Conservation (phyloP, 257 asterid genomes). For the Osmanthus fragrans region DNA sequence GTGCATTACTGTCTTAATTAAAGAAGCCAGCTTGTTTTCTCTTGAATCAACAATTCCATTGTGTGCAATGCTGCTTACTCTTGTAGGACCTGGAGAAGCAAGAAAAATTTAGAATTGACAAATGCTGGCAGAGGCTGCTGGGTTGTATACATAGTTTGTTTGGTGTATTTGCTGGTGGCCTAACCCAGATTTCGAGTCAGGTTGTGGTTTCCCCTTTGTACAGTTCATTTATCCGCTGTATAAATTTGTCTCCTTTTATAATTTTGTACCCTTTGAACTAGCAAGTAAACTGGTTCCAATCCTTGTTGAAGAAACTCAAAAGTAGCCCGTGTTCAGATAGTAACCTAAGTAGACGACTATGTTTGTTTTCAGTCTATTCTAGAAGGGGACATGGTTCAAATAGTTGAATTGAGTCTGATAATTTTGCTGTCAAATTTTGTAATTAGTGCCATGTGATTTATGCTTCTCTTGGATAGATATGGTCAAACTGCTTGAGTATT, state of each 20-base stretch:
- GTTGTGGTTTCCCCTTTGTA: conserved; percentile 32
- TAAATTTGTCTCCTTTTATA: background rate
- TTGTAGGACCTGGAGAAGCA: conserved; percentile 18
- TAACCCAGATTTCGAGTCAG: conserved; percentile 13
- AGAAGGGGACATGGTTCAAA: background rate
- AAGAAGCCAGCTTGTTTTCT: background rate
- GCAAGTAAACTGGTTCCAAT: background rate
- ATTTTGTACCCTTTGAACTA: background rate
- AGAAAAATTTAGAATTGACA: conserved; percentile 17
- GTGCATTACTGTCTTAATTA: background rate
- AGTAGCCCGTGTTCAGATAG: background rate
- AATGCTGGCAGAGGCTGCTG: conserved; percentile 3
- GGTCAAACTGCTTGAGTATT: too few relatives aligned
- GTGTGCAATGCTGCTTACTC: background rate
- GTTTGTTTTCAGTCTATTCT: background rate
- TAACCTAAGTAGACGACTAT: background rate
- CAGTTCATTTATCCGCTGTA: conserved; percentile 20
- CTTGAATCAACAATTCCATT: background rate
- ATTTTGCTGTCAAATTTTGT: conserved; percentile 14
- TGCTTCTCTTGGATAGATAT: too few relatives aligned
- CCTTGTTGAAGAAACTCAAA: background rate
- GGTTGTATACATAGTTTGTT: conserved; percentile 5
- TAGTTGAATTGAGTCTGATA: background rate
- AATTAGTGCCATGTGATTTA: background rate
- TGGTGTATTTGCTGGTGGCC: conserved; percentile 18